Conservation (phyloP, 177 flowering plant genomes). For the Vitis hybrid region DNA sequence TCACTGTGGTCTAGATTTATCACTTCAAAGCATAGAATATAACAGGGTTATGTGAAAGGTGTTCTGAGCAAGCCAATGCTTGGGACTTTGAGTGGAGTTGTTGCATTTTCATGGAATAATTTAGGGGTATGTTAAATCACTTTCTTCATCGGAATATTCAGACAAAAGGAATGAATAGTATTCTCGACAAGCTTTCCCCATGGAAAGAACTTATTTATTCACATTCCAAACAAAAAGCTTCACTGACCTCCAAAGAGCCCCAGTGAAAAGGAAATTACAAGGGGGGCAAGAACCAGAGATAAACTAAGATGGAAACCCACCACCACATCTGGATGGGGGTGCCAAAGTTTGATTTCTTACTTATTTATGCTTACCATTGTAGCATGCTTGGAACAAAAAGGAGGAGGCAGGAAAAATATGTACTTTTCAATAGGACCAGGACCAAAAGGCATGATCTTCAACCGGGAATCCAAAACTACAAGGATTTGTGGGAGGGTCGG, state of each 20-base stretch:
- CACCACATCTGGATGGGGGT: conserved; percentile 22
- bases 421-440: conserved; percentile 54
- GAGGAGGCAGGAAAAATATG: neutral
- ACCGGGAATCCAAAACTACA: conserved; percentile 45
- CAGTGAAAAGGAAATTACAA: conserved; percentile 11
- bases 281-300: conserved; percentile 4
- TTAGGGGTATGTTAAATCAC: no score
- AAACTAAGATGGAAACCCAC: conserved; percentile 18
- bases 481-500: conserved; percentile 45
- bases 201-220: conserved; percentile 12
- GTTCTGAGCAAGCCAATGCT: no score
- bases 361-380: neutral
- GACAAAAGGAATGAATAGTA: neutral
- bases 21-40: no score
- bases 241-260: neutral
- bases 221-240: conserved; percentile 10
- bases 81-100: no score
- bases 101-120: no score
- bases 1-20: no score
- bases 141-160: no score
- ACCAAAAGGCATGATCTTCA: conserved; percentile 64
- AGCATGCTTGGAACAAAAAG: neutral
- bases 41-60: no score
- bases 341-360: conserved; percentile 15
- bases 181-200: neutral